Base-by-base conservation (phyloP, 2,329 filamentous ascomycete genomes). In the Huntiella moniliformis region DNA sequence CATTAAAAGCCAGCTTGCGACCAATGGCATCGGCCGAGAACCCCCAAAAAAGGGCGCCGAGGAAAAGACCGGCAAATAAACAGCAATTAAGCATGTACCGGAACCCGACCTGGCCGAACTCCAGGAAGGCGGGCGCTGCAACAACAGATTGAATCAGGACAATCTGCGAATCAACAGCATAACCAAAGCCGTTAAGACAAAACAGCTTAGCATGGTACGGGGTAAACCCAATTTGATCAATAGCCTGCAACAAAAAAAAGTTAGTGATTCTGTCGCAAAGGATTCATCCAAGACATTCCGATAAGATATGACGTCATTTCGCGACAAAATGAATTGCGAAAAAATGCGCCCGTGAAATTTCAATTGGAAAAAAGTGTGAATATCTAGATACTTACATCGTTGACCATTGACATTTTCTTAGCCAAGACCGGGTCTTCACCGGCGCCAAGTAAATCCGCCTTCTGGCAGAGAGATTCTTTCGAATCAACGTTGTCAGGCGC, bases 331-430 rank as follows among this genome's bases (percentile, higher is more conserved):
- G 10, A 8, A 28, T 10, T 28, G 22, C 6, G 22, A 28, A 28
- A 28, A 28, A 28, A 8, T 28, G 22, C 22, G 22, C 22, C 22
- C 7, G 22, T 1, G 7, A 28, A 8, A 10, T 7, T 28, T 28
- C 22, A 28, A 28, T 28, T 28, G 22, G 22, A 28, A 10, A 8
- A 8, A 28, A 1, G 5, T 1, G 15, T 4, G 32, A 39, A 13
- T 31, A n/a, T 35, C 48, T 41, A 47, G 40, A 28, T 15, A 44
- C 42, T 10, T 54, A 74, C 74, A 57, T 82, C 70, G 56, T 82
- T 82, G 50, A 82, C 69, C 22, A 82, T 63, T 53, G 76, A 68
- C 74, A 81, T 82, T 57, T 82, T 81, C 36, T 68, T 68, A 53
- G 73, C 72, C 38, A 81, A 60, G 1, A 70, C 74, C 4, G 73